Percentiles rank a stretch among this genome's conserved stretches.
phyloP scores from a whole-genome alignment of 148 eudicot species.

The Camellia japonica region DNA sequence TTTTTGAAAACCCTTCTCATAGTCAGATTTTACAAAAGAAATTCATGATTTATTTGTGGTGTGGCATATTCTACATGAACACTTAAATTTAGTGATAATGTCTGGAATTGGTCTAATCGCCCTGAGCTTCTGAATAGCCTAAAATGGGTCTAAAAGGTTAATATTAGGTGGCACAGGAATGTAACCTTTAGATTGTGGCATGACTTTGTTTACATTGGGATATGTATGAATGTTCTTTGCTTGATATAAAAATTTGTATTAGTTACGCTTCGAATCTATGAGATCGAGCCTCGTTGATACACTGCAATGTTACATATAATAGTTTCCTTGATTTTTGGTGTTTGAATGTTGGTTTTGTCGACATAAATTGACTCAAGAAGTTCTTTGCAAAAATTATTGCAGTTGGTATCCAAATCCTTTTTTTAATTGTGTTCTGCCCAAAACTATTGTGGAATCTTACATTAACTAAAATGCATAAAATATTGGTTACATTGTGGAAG shows the following conservation, averaged over 20 bases:
- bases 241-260: background rate
- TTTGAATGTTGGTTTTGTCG: background rate
- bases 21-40: too few species aligned
- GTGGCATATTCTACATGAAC: background rate
- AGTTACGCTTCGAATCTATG: background rate
- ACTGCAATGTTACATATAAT: background rate
- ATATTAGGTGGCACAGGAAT: too few species aligned
- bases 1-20: too few species aligned
- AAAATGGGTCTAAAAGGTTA: too few species aligned
- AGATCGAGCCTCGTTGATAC: background rate
- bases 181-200: background rate
- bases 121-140: too few species aligned
- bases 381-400: background rate
- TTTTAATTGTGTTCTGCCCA: background rate
- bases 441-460: too few species aligned
- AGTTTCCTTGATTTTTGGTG: background rate
- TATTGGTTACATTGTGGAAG: too few species aligned
- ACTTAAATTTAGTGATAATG: background rate
- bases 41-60: too few species aligned
- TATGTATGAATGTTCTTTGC: background rate
- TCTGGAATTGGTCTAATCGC: too few species aligned
- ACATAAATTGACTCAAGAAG: background rate
- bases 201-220: background rate
- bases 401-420: background rate
- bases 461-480: too few species aligned